These are phyloP conservation scores for Rhodomyrtus psidioides DNA, from an alignment of 441 rosid genomes.

Conservation along the genomic window DNA sequence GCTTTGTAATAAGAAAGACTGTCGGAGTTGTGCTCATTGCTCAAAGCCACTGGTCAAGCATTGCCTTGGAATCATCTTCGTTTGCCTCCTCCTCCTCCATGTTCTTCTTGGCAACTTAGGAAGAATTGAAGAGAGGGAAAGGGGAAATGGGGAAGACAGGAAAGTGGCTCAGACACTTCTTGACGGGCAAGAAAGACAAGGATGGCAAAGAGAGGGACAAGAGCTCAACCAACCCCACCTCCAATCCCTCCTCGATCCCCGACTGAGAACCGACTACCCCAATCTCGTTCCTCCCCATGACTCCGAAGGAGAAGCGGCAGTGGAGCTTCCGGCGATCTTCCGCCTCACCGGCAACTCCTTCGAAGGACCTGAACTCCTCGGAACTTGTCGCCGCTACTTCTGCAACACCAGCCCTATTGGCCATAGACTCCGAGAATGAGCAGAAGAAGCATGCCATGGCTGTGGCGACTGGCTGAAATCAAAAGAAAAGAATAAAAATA, in stretches of 20 bases:
- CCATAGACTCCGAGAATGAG: slow-evolving; percentile 28
- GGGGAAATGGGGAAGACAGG: slow-evolving; percentile 70
- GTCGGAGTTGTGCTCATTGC: neutral
- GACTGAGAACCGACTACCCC: slow-evolving; percentile 35
- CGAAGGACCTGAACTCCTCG: slow-evolving; percentile 19
- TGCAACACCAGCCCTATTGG: slow-evolving; percentile 10
- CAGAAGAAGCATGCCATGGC: slow-evolving; percentile 40
- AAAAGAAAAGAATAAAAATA: no score
- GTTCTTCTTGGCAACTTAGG: slow-evolving; percentile 2
- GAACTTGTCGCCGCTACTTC: slow-evolving; percentile 8
- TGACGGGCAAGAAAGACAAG: slow-evolving; percentile 65
- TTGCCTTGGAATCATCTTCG: slow-evolving; percentile 12
- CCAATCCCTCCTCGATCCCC: slow-evolving; percentile 8
- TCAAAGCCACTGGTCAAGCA: neutral
- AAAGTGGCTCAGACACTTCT: slow-evolving; percentile 69
- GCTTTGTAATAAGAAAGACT: neutral
- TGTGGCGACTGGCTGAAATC: slow-evolving; percentile 21
- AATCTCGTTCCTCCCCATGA: slow-evolving; percentile 23
- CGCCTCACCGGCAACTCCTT: slow-evolving; percentile 31
- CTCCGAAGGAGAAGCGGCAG: slow-evolving; percentile 70
- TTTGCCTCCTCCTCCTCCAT: neutral
- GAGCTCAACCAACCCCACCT: neutral
- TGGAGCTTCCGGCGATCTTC: slow-evolving; percentile 92
- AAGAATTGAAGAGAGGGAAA: slow-evolving; percentile 1
- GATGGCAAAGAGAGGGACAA: slow-evolving; percentile 16